A percentile compares a stretch with the other conserved stretches of the same genome.
Conservation (phyloP, 176 grass and related monocot species). For the Elymus sibiricus region DNA sequence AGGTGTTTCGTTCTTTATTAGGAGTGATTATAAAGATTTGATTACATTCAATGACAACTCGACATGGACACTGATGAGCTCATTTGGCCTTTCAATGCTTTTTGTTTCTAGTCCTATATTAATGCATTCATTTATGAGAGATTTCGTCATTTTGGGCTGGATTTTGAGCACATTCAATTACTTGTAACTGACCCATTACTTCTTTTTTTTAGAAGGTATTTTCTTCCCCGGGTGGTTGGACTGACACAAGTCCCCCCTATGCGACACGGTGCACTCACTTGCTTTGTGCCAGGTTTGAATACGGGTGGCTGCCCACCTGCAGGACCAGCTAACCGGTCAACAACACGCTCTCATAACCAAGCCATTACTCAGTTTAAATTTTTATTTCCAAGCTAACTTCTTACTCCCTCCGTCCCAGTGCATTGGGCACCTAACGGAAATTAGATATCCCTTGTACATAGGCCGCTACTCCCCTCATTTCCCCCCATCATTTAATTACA, state of each 20-base stretch:
- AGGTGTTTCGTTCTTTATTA: not conserved
- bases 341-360: not conserved
- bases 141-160: not conserved
- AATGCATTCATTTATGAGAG: constrained; percentile 15
- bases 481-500: no score
- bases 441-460: no score
- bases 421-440: no score
- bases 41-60: constrained; percentile 20
- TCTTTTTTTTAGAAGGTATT: not conserved
- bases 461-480: no score
- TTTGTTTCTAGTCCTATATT: constrained; percentile 11
- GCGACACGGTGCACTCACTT: not conserved
- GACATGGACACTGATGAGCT: not conserved
- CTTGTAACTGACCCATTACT: not conserved
- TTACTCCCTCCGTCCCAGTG: no score
- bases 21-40: not conserved
- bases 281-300: not conserved
- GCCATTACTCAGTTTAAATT: not conserved
- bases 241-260: not conserved
- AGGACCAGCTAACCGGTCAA: not conserved
- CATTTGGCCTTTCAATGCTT: not conserved
- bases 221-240: not conserved
- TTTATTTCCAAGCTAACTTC: not conserved
- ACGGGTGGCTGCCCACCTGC: not conserved
- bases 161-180: constrained; percentile 26